Percentiles rank a stretch among this genome's conserved stretches.
Evolutionary conservation across 345 rosid species (phyloP).

Genomic region (Lepidium africanum): DNA sequence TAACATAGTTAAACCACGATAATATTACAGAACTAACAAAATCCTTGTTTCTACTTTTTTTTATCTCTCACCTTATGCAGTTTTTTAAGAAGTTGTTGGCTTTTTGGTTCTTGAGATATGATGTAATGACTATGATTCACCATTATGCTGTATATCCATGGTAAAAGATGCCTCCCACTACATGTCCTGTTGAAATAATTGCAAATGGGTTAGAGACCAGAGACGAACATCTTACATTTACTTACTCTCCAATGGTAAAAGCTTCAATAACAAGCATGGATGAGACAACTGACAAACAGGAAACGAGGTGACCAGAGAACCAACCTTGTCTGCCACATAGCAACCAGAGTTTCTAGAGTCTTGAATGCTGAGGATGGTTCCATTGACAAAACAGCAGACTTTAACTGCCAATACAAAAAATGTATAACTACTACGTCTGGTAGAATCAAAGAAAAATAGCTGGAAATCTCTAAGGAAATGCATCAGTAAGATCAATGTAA

Average conservation of each 20-base stretch:
- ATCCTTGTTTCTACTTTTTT: background rate
- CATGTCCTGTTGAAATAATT: constrained; percentile 41
- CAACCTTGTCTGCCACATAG: constrained; percentile 83
- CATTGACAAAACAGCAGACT: constrained; percentile 60
- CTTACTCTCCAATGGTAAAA: background rate
- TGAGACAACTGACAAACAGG: background rate
- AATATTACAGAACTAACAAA: background rate
- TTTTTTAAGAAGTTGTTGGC: constrained; percentile 41
- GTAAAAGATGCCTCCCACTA: constrained; percentile 49
- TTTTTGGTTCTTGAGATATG: constrained; percentile 43
- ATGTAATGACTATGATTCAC: constrained; percentile 54
- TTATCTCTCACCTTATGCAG: constrained; percentile 49
- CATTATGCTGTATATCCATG: constrained; percentile 78
- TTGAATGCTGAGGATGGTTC: constrained; percentile 50
- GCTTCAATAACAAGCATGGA: background rate
- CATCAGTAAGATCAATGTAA: background rate
- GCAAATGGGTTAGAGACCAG: background rate
- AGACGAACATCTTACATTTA: background rate
- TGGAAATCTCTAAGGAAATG: background rate
- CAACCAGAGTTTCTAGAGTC: constrained; percentile 58
- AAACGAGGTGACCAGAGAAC: constrained; percentile 7
- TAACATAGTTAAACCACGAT: background rate
- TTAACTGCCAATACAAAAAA: constrained; percentile 43
- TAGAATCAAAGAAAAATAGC: background rate
- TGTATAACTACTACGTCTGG: background rate